A percentile compares a stretch with the other conserved stretches of the same genome.
Conservation (phyloP, 352 stramenopile species). For the Bremia lactucae region DNA sequence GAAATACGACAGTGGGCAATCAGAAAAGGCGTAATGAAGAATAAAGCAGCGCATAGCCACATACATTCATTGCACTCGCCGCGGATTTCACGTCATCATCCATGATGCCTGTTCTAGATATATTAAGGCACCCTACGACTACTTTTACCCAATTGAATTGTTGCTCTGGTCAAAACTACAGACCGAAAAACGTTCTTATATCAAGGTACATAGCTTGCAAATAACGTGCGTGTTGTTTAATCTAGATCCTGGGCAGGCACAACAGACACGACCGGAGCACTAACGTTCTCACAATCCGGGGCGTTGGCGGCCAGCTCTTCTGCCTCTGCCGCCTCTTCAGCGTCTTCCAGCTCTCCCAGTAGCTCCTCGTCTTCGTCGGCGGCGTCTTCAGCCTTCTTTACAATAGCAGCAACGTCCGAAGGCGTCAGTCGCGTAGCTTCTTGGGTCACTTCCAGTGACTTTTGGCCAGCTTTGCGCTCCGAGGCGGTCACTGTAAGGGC, state of each 20-base stretch:
- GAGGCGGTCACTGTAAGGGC: constrained; percentile 92
- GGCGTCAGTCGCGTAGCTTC: constrained; percentile 62
- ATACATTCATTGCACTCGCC: constrained; percentile 42
- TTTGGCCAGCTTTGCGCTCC: constrained; percentile 55
- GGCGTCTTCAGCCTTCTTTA: constrained; percentile 77
- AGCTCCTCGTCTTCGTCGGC: constrained; percentile 73
- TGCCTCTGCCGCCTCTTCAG: constrained; percentile 41
- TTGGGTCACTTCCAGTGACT: constrained; percentile 66
- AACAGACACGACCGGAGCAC: constrained; percentile 19
- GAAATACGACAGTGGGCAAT: not conserved
- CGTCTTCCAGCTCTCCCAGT: constrained; percentile 63
- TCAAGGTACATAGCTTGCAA: constrained; percentile 18
- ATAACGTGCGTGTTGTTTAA: constrained; percentile 43
- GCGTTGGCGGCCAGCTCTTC: constrained; percentile 29
- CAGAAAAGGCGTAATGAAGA: not conserved
- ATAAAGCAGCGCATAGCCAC: constrained; percentile 2
- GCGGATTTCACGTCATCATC: constrained; percentile 42
- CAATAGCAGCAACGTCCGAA: constrained; percentile 57
- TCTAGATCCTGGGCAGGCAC: constrained; percentile 70
- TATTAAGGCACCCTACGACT: constrained; percentile 12
- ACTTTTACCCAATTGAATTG: constrained; percentile 19
- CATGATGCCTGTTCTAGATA: constrained; percentile 16
- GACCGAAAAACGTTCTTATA: too few species aligned
- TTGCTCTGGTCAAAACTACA: not conserved
- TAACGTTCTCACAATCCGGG: constrained; percentile 18